Base-by-base conservation (phyloP, 352 stramenopile genomes). In the Pythium dissotocum region DNA sequence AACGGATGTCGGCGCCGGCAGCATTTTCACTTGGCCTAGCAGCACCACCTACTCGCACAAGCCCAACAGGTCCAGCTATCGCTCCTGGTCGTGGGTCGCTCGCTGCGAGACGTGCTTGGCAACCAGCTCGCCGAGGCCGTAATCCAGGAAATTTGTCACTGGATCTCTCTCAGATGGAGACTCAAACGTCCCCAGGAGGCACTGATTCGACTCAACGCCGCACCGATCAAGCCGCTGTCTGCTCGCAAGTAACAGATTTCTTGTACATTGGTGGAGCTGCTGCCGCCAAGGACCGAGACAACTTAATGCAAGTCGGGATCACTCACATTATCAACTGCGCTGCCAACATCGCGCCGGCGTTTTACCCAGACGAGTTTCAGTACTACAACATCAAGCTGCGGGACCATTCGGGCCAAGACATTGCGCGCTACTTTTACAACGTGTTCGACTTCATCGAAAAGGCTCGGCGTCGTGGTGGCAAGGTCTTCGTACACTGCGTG, bases 251-350 rank as follows among this genome's bases (percentile, higher is more conserved):
- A 6, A 94, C 84, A 7, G 87, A 96, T 36, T 95, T 95, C 52
- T 67, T 97, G n/a, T 97, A 85, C 58, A 91, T 97, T 58, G 87
- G 90, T 35, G 87, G 90, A 14, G 88, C 85, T 7, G 70, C 77
- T 10, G 90, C 85, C n/a, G 88, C 88, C 18, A 91, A 93, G 58
- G 85, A 97, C 67, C 81, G 85, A 62, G 81, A 86, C 24, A 77
- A 86, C 52, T 71, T 97, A 32, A 58, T 72, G 18, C 69, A 83
- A 56, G 67, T 83, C 13, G 88, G 89, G 40, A 94, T 97, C 65
- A 97, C 90, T 4, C 90, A 97, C 71, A 76, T 97, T 40, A 88
- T 97, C 69, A 97, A 97, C 61, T 97, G 89, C 61, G 89, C 89
- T 0, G 90, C 85, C 14, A 88, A 73, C 42, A 82, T 94, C 10